Conservation (phyloP, 441 rosid genomes). For the Breynia disticha region DNA sequence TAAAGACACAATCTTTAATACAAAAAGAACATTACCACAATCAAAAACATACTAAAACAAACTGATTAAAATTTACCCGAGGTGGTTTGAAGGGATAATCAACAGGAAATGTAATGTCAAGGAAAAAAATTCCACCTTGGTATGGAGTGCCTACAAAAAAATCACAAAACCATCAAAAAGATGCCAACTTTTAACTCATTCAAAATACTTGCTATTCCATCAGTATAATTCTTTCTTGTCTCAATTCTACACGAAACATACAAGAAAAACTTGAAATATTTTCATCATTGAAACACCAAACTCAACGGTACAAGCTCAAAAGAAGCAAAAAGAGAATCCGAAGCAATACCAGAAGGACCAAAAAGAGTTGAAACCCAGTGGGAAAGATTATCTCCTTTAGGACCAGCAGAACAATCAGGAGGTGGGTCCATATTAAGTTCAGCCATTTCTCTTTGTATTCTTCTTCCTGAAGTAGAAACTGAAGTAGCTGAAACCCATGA, state of each 20-base stretch:
- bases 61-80: constrained; percentile 34
- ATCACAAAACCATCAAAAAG: background rate
- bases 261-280: too few species aligned
- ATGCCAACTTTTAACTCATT: too few species aligned
- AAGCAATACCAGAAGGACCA: constrained; percentile 51
- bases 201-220: too few species aligned
- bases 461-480: constrained; percentile 76
- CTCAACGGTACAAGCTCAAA: background rate
- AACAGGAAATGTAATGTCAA: constrained; percentile 59
- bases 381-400: constrained; percentile 84
- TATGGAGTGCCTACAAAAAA: constrained; percentile 64
- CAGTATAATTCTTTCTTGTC: too few species aligned
- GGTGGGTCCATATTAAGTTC: constrained; percentile 76
- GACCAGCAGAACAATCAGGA: constrained; percentile 78
- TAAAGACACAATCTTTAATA: too few species aligned
- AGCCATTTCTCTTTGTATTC: constrained; percentile 80
- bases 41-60: background rate
- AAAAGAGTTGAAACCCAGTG: constrained; percentile 82
- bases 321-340: background rate
- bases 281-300: too few species aligned
- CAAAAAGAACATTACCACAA: too few species aligned
- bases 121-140: constrained; percentile 72
- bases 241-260: too few species aligned
- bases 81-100: constrained; percentile 96
- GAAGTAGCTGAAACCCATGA: constrained; percentile 78